Evolutionary conservation across 2,329 filamentous ascomycete species (phyloP), one percentile per base, ranked within the genome.

Genomic region (Fusarium sororula): DNA sequence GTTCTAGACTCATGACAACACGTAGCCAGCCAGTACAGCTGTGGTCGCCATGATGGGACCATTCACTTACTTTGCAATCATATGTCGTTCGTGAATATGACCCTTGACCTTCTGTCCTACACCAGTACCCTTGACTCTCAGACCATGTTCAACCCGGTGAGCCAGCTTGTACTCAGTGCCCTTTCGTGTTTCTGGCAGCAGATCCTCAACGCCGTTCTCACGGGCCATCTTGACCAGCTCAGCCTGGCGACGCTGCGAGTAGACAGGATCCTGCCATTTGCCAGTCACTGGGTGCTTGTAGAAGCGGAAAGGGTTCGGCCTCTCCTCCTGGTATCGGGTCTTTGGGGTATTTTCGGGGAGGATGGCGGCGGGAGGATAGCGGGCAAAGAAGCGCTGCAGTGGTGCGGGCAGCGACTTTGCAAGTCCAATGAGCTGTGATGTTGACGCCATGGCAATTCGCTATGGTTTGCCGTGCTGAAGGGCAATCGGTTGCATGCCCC

Each of bases 41-140:
- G 37, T 39, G 44, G 32, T 22, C 28, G 35, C 37, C 30, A 35
- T 63, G 51, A 22, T 20, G 48, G 51, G 30, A 53, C 38, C 15
- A 10, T n/a, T 63, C 20, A 87, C 90, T 73, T 90, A 90, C 87
- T 92, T 91, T 70, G 89, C 87, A 84, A 93, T 92, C 86, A 98
- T 86, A 79, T 92, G 93, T 81, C 96, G 90, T 87, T 99, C 96
- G 90, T 95, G 94, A 78, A 91, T 88, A 84, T 98, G 96, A 83
- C 96, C 96, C 92, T 98, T 99, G 82, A 98, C 96, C 84, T 89
- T 91, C 85, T 98, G 92, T 66, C 95, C 96, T 76, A 94, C 91
- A 87, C 96, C 96, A 3, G 96, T 98, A 78, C 96, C 96, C 89
- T 95, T 96, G 66, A 98, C 93, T 72, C 92, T 88, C 82, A 98